These are phyloP conservation scores for Aspergillus sp. DNA, from an alignment of 2,329 filamentous ascomycete species.

Conservation along the genomic window DNA sequence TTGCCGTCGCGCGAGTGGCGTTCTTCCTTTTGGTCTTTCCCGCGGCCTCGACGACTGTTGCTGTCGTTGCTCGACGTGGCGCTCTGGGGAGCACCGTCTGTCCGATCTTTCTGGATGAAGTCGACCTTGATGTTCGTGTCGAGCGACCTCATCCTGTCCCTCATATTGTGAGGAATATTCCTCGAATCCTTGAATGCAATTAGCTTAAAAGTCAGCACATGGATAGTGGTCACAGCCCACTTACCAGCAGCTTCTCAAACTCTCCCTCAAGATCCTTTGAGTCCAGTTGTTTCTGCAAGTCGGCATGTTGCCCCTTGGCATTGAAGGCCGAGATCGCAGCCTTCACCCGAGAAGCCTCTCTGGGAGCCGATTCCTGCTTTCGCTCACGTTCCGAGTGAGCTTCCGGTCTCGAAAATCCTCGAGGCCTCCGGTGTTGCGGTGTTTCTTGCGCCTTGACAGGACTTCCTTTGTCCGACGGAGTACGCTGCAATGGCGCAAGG, in stretches of 20 bases:
- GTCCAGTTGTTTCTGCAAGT: conserved; percentile 37
- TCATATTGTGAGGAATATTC: conserved; percentile 88
- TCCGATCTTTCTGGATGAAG: conserved; percentile 83
- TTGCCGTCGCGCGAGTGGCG: conserved; percentile 36
- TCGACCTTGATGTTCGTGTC: conserved; percentile 88
- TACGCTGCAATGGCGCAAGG: conserved; percentile 17
- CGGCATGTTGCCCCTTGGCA: conserved; percentile 42
- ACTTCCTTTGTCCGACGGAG: conserved; percentile 15
- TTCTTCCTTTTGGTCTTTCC: conserved; percentile 33
- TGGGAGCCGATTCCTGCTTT: conserved; percentile 26
- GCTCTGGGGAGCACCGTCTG: conserved; percentile 46
- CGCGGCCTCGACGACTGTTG: conserved; percentile 30
- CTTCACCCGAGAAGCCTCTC: conserved; percentile 49
- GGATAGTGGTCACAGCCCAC: no score
- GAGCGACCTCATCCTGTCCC: conserved; percentile 87
- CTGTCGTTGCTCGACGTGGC: conserved; percentile 25
- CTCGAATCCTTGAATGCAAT: conserved; percentile 56
- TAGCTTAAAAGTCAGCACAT: no score
- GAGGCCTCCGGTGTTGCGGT: conserved; percentile 11
- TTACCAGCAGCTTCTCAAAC: conserved; percentile 52
- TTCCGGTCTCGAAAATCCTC: conserved; percentile 24
- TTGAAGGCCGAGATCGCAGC: conserved; percentile 56
- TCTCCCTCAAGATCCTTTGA: conserved; percentile 51
- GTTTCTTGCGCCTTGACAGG: conserved; percentile 8
- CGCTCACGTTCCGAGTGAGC: conserved; percentile 21